These are phyloP conservation scores for Fusarium dimerum DNA, from an alignment of 2,329 filamentous ascomycete genomes.

Conservation along the genomic window DNA sequence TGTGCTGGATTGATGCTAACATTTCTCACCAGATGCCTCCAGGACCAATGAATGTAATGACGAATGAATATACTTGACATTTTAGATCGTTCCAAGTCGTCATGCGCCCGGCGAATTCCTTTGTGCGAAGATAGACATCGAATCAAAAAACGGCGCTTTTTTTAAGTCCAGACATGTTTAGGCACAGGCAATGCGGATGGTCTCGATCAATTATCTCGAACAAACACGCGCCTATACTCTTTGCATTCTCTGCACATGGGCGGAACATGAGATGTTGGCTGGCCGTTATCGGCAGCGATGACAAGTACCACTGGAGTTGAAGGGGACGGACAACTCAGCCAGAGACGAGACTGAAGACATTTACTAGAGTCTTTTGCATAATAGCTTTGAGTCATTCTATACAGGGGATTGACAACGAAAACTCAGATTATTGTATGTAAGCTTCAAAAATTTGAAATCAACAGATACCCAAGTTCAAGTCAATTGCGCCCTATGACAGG, in stretches of 20 bases:
- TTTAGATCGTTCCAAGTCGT: constrained; percentile 13
- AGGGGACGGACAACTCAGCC: background rate
- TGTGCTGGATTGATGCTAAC: constrained; percentile 12
- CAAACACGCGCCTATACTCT: too few species aligned
- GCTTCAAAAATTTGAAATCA: constrained; percentile 22
- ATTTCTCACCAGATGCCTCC: constrained; percentile 28
- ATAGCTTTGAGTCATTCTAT: background rate
- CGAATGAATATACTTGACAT: constrained; percentile 13
- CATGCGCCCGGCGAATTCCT: background rate
- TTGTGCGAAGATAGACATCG: background rate
- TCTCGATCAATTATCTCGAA: too few species aligned
- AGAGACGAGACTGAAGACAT: background rate
- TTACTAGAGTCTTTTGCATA: background rate
- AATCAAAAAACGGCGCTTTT: background rate
- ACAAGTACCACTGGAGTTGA: background rate
- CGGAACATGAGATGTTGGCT: background rate
- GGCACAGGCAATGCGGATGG: too few species aligned
- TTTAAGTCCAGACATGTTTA: background rate
- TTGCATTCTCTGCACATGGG: too few species aligned
- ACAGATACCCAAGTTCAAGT: constrained; percentile 24
- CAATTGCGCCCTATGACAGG: constrained; percentile 11
- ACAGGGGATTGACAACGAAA: background rate
- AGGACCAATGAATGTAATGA: constrained; percentile 25
- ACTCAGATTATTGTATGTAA: constrained; percentile 15
- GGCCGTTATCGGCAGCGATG: background rate